These are phyloP conservation scores for Closterium sp. DNA, from an alignment of 139 green algal species.

Conservation along the genomic window DNA sequence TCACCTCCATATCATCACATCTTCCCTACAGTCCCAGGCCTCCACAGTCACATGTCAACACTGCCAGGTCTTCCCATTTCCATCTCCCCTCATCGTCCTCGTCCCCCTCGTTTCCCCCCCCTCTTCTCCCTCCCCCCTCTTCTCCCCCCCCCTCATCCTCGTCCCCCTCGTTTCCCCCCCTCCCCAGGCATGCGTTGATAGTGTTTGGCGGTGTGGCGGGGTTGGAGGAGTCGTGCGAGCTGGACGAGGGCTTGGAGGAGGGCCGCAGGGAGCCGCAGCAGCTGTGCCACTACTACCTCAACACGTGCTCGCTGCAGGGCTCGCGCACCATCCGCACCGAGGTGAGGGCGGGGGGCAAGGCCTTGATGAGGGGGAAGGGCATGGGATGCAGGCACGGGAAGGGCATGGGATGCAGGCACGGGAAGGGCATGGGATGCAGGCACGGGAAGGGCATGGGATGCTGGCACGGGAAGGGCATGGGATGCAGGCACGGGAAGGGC, in stretches of 20 bases:
- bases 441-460: too few relatives aligned
- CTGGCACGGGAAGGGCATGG: too few relatives aligned
- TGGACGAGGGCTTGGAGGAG: constrained; percentile 41
- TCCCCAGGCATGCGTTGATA: constrained; percentile 67
- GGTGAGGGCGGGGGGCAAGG: background rate
- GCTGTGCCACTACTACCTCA: constrained; percentile 80
- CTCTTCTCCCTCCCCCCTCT: background rate
- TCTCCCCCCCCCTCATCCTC: constrained; percentile 3
- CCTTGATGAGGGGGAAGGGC: background rate
- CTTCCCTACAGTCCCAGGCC: too few relatives aligned
- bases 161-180: background rate
- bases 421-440: too few relatives aligned
- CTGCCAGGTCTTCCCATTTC: background rate
- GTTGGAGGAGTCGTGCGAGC: constrained; percentile 62
- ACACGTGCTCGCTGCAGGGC: constrained; percentile 80
- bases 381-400: background rate
- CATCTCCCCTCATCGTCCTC: background rate
- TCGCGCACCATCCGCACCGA: constrained; percentile 81
- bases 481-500: too few relatives aligned
- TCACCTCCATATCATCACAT: too few relatives aligned
- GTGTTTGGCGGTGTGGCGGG: constrained; percentile 72
- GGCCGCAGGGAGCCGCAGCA: constrained; percentile 34
- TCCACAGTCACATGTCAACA: too few relatives aligned
- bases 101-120: background rate
- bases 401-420: too few relatives aligned